These are phyloP conservation scores for Macrotyloma uniflorum DNA, from an alignment of 306 rosid genomes.

Conservation along the genomic window DNA sequence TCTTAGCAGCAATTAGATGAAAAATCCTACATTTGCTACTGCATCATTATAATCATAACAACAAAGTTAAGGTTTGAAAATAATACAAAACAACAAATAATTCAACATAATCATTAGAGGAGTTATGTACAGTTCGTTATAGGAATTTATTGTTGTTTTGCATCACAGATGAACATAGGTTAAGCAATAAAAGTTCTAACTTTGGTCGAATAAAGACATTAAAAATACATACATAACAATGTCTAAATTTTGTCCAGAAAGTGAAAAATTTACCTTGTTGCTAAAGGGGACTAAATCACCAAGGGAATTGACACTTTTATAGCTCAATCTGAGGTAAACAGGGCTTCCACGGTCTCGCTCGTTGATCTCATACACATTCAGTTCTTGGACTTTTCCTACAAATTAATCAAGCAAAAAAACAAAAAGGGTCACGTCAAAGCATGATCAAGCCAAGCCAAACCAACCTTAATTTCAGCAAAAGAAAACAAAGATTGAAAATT, in stretches of 20 bases:
- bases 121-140: neutral
- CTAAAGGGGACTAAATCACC: conserved; percentile 75
- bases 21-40: neutral
- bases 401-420: neutral
- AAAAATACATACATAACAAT: neutral
- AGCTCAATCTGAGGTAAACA: conserved; percentile 62
- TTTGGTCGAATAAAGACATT: neutral
- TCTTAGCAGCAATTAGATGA: neutral
- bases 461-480: neutral
- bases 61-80: neutral
- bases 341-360: conserved; percentile 75
- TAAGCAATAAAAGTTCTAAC: too few species aligned
- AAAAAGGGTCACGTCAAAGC: neutral
- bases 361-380: conserved; percentile 68
- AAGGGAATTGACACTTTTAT: conserved; percentile 57
- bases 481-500: neutral
- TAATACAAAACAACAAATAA: neutral
- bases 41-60: neutral
- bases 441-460: neutral
- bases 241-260: neutral
- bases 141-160: neutral
- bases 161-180: neutral
- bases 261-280: conserved; percentile 49
- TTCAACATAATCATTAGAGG: neutral
- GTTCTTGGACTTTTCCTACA: conserved; percentile 59